A percentile compares a stretch with the other conserved stretches of the same genome.
Conservation (phyloP, 2,329 filamentous ascomycete genomes). For the Pseudocercospora vitis region DNA sequence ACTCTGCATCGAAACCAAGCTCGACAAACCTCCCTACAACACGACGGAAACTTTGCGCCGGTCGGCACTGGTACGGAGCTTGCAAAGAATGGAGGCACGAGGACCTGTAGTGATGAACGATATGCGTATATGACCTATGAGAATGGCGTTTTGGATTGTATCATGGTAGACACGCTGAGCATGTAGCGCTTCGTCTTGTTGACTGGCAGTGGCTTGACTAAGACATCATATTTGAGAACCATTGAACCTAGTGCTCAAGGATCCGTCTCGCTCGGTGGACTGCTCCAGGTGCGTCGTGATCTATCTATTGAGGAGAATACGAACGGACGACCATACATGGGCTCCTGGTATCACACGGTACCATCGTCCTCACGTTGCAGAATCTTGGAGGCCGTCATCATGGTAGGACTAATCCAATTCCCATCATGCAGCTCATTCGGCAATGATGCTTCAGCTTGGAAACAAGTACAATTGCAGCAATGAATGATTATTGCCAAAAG, state of each 20-base stretch:
- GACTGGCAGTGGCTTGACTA: no score
- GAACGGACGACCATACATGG: no score
- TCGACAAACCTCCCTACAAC: conserved; percentile 21
- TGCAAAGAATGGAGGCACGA: conserved; percentile 29
- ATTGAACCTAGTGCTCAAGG: no score
- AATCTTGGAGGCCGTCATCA: no score
- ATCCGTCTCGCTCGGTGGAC: no score
- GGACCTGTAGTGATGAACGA: conserved; percentile 18
- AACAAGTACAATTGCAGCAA: neutral
- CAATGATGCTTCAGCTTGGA: neutral
- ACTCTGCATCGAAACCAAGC: conserved; percentile 12
- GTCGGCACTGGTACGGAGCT: conserved; percentile 32
- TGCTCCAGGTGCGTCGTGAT: no score
- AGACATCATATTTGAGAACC: no score
- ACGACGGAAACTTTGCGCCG: conserved; percentile 23
- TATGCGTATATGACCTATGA: conserved; percentile 6
- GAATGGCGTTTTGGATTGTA: conserved; percentile 5
- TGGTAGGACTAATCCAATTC: neutral
- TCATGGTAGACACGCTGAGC: no score
- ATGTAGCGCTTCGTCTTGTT: no score
- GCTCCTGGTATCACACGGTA: no score
- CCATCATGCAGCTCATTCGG: neutral
- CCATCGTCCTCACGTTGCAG: no score
- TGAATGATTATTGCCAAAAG: neutral
- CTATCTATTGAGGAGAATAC: no score